phyloP scores from a whole-genome alignment of 2,329 filamentous ascomycete genomes.

The Hypoxylon sp. region DNA sequence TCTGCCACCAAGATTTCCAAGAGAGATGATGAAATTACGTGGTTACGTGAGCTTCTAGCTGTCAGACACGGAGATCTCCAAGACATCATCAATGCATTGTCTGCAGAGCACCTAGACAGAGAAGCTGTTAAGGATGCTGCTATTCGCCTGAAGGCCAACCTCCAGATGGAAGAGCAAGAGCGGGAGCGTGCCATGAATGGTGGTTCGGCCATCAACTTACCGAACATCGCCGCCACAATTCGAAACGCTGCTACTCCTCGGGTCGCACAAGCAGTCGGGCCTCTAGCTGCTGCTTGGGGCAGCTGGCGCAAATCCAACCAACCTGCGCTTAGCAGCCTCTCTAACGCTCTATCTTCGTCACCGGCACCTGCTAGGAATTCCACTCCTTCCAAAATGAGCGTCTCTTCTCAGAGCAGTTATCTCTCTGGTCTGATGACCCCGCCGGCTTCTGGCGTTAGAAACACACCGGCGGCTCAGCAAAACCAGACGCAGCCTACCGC shows the following conservation, averaged over 20 bases:
- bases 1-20: constrained; percentile 87
- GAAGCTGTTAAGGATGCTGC: constrained; percentile 88
- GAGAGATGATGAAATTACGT: constrained; percentile 92
- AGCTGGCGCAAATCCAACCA: constrained; percentile 86
- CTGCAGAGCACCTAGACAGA: constrained; percentile 80
- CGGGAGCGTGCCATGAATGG: constrained; percentile 86
- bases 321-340: constrained; percentile 63
- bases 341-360: constrained; percentile 61
- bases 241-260: constrained; percentile 84
- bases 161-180: constrained; percentile 98
- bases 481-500: constrained; percentile 69
- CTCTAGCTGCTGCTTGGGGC: constrained; percentile 90
- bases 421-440: constrained; percentile 89
- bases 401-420: constrained; percentile 70
- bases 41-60: constrained; percentile 92
- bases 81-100: constrained; percentile 87
- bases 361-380: constrained; percentile 59
- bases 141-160: constrained; percentile 91
- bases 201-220: constrained; percentile 75
- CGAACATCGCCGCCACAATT: constrained; percentile 82
- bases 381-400: constrained; percentile 73
- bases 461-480: constrained; percentile 65
- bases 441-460: constrained; percentile 81
- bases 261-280: constrained; percentile 84
- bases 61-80: constrained; percentile 92